Base-by-base conservation (phyloP, 2,329 filamentous ascomycete genomes). In the Ophiostoma australiae region DNA sequence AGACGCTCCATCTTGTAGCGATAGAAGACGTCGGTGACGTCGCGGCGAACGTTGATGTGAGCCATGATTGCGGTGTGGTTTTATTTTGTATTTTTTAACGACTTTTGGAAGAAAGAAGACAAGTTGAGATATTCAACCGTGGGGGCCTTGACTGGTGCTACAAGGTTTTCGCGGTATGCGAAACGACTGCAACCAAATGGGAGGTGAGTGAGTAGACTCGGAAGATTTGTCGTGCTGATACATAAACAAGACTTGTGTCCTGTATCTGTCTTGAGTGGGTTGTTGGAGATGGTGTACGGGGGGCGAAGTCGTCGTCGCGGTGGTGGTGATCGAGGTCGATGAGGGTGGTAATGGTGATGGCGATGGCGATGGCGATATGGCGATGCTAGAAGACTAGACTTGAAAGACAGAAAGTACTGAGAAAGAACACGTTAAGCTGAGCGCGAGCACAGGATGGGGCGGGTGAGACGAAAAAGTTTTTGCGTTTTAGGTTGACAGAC, bases 1-100 rank as follows among this genome's bases (percentile, higher is more conserved):
- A 99, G 86, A 78, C 90, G 91, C 85, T 98, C 95, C 95, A 99
- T 99, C 89, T 99, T 99, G 90, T 99, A 99, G 82, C 95, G 95
- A 86, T 99, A 99, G 89, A 97, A 99, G 84, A 91, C 91, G 85
- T 99, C 95, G 86, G 90, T 91, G 85, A 97, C 91, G 91, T 98
- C 94, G 83, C 92, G 93, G 83, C 94, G 94, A 84, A 98, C 94
- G 84, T 99, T 99, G 89, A 99, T 87, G 85, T 92, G 94, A 87
- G 92, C 90, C 95, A 98, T 98, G 83, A 78, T 93, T 88, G 81
- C 84, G 83, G 81, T 85, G 31, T 39, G 2, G 17, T 23, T 27
- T 55, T 23, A 23, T 48, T 5, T 11, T 48, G 44, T 5, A 20
- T 17, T 48, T 48, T 15, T 39, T 27, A 31, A 31, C 1, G 27